These are phyloP conservation scores for Lenwebbia sp. DNA, from an alignment of 345 rosid genomes.

Conservation along the genomic window DNA sequence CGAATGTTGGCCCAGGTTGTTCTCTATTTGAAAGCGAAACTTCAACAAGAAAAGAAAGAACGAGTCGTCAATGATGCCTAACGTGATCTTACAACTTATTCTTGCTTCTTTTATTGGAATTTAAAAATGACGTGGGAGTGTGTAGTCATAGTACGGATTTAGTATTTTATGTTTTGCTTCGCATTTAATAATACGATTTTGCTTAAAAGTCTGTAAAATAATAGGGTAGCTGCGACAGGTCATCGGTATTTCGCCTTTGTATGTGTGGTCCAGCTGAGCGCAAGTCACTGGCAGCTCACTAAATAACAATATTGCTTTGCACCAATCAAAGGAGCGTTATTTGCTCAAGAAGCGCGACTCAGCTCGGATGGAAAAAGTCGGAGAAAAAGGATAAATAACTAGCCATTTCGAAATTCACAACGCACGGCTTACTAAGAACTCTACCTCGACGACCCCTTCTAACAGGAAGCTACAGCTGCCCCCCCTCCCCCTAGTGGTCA, in stretches of 20 bases:
- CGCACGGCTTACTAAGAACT: not conserved
- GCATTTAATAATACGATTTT: not conserved
- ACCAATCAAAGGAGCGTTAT: not conserved
- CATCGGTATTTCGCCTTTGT: not conserved
- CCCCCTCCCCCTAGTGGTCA: not conserved
- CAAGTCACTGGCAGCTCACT: fast-evolving
- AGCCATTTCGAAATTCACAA: not conserved
- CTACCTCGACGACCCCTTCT: not conserved
- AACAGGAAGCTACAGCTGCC: not conserved
- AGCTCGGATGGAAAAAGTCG: not conserved
- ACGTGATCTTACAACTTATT: not conserved
- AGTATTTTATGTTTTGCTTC: not conserved
- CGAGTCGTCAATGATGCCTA: not conserved
- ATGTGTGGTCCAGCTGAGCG: not conserved
- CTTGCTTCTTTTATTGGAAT: not conserved
- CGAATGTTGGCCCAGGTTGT: not conserved
- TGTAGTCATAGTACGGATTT: not conserved
- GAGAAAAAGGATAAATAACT: not conserved
- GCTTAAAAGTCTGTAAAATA: not conserved
- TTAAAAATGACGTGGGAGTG: not conserved
- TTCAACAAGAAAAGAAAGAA: not conserved
- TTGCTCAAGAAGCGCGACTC: not conserved
- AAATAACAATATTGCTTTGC: not conserved
- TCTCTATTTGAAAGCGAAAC: not conserved
- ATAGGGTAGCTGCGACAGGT: not conserved